Evolutionary conservation across 352 stramenopile species (phyloP).

Genomic region (Ochromonadaceae sp.): DNA sequence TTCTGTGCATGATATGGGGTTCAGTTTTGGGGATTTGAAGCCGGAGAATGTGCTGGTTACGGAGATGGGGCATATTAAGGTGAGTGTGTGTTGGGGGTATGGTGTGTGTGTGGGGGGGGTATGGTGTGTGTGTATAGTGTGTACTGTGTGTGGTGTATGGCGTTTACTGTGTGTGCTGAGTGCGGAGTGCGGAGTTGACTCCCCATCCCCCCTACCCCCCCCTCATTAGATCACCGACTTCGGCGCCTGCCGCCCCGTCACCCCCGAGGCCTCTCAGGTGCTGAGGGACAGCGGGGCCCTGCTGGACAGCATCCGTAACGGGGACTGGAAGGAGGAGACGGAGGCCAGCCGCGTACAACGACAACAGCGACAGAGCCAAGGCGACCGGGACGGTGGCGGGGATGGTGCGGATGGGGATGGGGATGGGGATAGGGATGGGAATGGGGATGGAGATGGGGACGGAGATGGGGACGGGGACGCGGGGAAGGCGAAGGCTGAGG

Average conservation of each 20-base stretch:
- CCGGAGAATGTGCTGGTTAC: conserved; percentile 69
- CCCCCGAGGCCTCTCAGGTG: conserved; percentile 31
- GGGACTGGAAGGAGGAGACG: conserved; percentile 37
- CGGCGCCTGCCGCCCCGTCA: conserved; percentile 47
- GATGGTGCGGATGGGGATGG: too few relatives aligned
- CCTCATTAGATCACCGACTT: conserved; percentile 55
- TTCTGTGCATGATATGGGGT: conserved; percentile 53
- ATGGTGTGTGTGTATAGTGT: too few relatives aligned
- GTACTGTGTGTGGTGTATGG: too few relatives aligned
- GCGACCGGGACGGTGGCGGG: too few relatives aligned
- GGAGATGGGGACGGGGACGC: neutral
- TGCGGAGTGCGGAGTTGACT: too few relatives aligned
- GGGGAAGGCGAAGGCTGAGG: neutral
- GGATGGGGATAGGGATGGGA: too few relatives aligned
- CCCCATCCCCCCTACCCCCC: too few relatives aligned
- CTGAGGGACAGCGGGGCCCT: conserved; percentile 32
- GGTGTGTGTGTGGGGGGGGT: neutral
- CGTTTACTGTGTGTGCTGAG: too few relatives aligned
- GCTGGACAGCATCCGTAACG: conserved; percentile 38
- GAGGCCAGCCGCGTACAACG: too few relatives aligned
- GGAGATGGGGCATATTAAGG: conserved; percentile 56
- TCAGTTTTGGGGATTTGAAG: conserved; percentile 63
- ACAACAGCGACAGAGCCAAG: too few relatives aligned
- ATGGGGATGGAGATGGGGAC: conserved; percentile 8
- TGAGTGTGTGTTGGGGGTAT: conserved; percentile 31